Conservation (phyloP, 2,329 filamentous ascomycete species). For the Coleophoma crateriformis region DNA sequence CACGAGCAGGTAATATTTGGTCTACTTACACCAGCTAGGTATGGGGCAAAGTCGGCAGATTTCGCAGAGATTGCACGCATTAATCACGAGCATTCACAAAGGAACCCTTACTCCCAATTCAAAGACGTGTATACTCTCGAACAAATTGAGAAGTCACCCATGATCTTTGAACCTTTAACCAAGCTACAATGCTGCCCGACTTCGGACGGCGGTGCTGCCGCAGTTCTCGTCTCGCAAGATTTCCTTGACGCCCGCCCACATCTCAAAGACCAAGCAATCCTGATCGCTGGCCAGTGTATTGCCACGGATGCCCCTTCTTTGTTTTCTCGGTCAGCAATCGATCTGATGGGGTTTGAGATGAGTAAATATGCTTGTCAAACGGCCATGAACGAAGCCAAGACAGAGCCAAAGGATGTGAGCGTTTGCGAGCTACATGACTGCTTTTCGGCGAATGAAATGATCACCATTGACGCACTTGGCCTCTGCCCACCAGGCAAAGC, state of each 20-base stretch:
- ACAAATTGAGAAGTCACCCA: slow-evolving; percentile 69
- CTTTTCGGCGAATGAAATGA: slow-evolving; percentile 93
- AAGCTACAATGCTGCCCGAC: slow-evolving; percentile 99
- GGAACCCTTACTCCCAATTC: slow-evolving; percentile 98
- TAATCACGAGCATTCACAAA: slow-evolving; percentile 86
- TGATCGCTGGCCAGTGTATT: slow-evolving; percentile 82
- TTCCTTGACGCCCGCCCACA: slow-evolving; percentile 85
- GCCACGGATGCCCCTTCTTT: slow-evolving; percentile 78
- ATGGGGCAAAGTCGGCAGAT: slow-evolving; percentile 76
- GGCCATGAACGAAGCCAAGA: slow-evolving; percentile 70
- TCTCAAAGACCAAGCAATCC: slow-evolving; percentile 74
- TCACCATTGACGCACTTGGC: slow-evolving; percentile 80
- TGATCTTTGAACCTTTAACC: slow-evolving; percentile 82
- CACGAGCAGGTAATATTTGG: slow-evolving; percentile 3
- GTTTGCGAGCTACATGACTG: slow-evolving; percentile 96
- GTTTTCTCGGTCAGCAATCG: slow-evolving; percentile 77
- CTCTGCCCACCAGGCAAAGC: slow-evolving; percentile 76
- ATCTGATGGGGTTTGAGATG: slow-evolving; percentile 89
- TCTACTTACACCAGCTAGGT: slow-evolving; percentile 38
- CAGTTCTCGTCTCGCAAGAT: slow-evolving; percentile 79
- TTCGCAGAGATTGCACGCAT: slow-evolving; percentile 92
- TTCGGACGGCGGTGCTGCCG: slow-evolving; percentile 85
- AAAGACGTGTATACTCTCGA: slow-evolving; percentile 84
- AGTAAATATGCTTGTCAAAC: slow-evolving; percentile 60
- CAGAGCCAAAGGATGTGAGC: slow-evolving; percentile 64